These are phyloP conservation scores for Venturia nashicola DNA, from an alignment of 2,329 filamentous ascomycete genomes.

Conservation along the genomic window DNA sequence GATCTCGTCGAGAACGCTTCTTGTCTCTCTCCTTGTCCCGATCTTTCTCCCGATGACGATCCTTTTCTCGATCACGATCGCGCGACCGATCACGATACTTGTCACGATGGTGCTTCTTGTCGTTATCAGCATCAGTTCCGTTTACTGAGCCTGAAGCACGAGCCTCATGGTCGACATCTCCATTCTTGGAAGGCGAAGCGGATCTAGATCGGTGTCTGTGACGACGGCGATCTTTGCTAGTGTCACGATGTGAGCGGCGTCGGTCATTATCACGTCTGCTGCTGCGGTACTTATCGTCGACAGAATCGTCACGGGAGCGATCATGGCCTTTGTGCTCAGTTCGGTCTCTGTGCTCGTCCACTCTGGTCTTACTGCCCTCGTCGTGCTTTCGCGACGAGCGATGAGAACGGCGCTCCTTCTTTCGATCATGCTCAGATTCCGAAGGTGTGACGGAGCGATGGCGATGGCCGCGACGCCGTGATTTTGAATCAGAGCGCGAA, in stretches of 20 bases:
- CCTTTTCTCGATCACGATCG: conserved; percentile 26
- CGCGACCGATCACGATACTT: conserved; percentile 12
- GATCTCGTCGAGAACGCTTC: conserved; percentile 34
- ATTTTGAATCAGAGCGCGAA: conserved; percentile 28
- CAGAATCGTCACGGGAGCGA: conserved; percentile 24
- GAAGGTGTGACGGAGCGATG: conserved; percentile 25
- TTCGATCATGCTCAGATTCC: conserved; percentile 18
- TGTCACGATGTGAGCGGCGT: conserved; percentile 31
- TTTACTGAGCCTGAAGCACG: conserved; percentile 20
- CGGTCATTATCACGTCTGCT: conserved; percentile 24
- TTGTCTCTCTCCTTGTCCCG: conserved; percentile 30
- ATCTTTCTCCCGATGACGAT: conserved; percentile 29
- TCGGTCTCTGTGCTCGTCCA: conserved; percentile 29
- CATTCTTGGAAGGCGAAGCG: conserved; percentile 18
- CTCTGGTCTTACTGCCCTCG: conserved; percentile 17
- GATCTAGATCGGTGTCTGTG: conserved; percentile 32
- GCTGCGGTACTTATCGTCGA: conserved; percentile 17
- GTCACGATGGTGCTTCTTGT: conserved; percentile 21
- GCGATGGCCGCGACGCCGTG: conserved; percentile 23
- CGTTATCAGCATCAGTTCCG: conserved; percentile 16
- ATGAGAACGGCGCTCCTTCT: conserved; percentile 35
- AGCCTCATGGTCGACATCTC: conserved; percentile 12
- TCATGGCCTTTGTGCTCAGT: conserved; percentile 30
- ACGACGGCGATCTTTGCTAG: conserved; percentile 29
- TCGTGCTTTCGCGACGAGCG: conserved; percentile 29